These are phyloP conservation scores for Candida sanyaensis DNA, from an alignment of 1,139 yeast genomes.

Conservation along the genomic window DNA sequence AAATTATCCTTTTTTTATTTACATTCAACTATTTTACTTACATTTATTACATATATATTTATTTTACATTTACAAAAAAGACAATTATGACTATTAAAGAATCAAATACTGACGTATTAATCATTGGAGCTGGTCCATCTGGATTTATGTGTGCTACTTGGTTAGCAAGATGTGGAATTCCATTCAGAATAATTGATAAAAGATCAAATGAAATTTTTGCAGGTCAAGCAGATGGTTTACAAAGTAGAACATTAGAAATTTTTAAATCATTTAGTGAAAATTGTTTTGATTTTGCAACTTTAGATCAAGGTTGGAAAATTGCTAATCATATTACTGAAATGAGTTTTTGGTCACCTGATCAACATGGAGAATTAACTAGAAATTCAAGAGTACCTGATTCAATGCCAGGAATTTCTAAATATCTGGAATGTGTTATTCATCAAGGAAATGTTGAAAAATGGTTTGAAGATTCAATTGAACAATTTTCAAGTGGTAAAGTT, in stretches of 20 bases:
- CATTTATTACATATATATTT: not conserved
- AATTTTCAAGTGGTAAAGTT: slow-evolving; percentile 23
- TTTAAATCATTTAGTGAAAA: slow-evolving; percentile 22
- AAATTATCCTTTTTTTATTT: not conserved
- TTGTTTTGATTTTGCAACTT: slow-evolving; percentile 25
- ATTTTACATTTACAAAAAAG: not conserved
- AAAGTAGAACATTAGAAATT: slow-evolving; percentile 29
- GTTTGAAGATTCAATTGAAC: slow-evolving; percentile 25
- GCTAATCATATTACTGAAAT: slow-evolving; percentile 29
- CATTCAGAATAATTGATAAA: slow-evolving; percentile 32
- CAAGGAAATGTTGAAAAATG: slow-evolving; percentile 33
- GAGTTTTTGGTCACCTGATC: slow-evolving; percentile 26
- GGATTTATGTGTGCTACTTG: slow-evolving; percentile 31
- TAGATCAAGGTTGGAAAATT: slow-evolving; percentile 27
- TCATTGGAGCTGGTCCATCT: slow-evolving; percentile 41
- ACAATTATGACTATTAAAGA: slow-evolving; percentile 14
- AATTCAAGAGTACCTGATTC: slow-evolving; percentile 28
- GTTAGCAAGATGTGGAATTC: slow-evolving; percentile 31
- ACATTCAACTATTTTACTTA: not conserved
- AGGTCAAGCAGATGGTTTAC: slow-evolving; percentile 40
- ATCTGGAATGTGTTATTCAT: slow-evolving; percentile 31
- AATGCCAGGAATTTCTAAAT: slow-evolving; percentile 29
- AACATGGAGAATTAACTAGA: slow-evolving; percentile 20
- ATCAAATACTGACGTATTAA: slow-evolving; percentile 32
- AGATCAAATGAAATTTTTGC: slow-evolving; percentile 26